Conservation (phyloP, 805 yeast genomes). For the Lipomyces chichibuensis region DNA sequence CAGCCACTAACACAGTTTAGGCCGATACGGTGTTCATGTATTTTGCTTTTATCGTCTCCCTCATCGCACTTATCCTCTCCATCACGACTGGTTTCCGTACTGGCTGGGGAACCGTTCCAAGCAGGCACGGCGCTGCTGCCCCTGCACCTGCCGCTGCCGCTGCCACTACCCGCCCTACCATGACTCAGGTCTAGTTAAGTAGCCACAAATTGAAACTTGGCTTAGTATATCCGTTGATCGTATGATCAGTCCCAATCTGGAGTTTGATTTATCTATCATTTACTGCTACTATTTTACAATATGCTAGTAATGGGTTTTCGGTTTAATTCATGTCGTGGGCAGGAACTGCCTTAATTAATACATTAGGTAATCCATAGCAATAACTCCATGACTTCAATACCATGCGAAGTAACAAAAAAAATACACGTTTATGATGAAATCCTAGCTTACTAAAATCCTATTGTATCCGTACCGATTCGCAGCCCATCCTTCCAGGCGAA, state of each 20-base stretch:
- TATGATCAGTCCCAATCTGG: not conserved
- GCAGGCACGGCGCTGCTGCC: not conserved
- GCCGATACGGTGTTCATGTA: slow-evolving; percentile 79
- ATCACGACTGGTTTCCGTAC: slow-evolving; percentile 50
- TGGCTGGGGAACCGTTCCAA: slow-evolving; percentile 29
- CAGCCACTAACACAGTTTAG: slow-evolving; percentile 1
- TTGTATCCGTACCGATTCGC: slow-evolving; percentile 16
- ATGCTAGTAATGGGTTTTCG: not conserved
- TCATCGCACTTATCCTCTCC: slow-evolving; percentile 63
- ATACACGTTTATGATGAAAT: not conserved
- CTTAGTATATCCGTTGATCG: not conserved
- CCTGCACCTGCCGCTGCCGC: not conserved
- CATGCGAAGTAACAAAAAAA: not conserved
- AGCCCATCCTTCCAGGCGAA: slow-evolving; percentile 26
- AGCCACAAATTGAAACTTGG: not conserved
- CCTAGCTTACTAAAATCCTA: not conserved
- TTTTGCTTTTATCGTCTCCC: slow-evolving; percentile 77
- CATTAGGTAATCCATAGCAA: not conserved
- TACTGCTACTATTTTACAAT: not conserved
- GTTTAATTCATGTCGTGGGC: not conserved
- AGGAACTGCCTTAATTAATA: not conserved
- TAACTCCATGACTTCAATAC: not conserved
- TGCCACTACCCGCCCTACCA: not conserved
- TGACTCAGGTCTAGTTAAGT: not conserved
- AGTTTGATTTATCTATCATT: not conserved